Base-by-base conservation (phyloP, 2,329 filamentous ascomycete genomes). In the Penicillium sp. region DNA sequence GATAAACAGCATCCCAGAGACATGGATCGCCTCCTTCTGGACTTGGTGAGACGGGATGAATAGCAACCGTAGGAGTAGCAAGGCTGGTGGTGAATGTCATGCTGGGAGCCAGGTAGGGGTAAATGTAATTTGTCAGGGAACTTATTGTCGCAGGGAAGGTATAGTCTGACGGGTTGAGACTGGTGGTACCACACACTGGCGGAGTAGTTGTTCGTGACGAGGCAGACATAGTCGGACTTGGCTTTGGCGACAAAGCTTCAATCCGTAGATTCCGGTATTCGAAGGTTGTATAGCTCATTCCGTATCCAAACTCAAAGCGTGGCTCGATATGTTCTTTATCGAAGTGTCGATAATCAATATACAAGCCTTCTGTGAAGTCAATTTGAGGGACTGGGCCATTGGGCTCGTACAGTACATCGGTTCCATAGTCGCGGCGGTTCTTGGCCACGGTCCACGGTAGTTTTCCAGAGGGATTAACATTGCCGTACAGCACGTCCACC, bases 201-300 rank as follows among this genome's bases (percentile, higher is more conserved):
- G n/a, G n/a, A 74, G 35, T 9, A 27, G 77, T 69, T 77, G n/a
- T 20, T 31, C 6, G 50, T 43, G 22, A 49, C 38, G 4, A 1
- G 11, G 27, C 46, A 38, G 22, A 35, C 31, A 13, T 14, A 35
- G 18, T 13, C 40, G 18, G 11, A 31, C 35, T 31, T 47, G 25
- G 18, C 30, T 39, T 20, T 38, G 25, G 25, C 9, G 25, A 27
- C 9, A 27, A 9, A 27, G 25, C 39, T 11, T 46, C 48, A 22
- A 51, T 27, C 4, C 43, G 36, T 91, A 92, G 1, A 76, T 81
- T 9, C 2, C 51, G 45, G 46, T 54, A 51, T 74, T 79, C 67
- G 66, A 83, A 84, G 3, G 72, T 81, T 3, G 81, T 82, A 67
- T 84, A 84, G 27, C 74, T 79, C n/a, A 83, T 68, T 43, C 81